Evolutionary conservation across 306 rosid genomes (phyloP), one percentile per base, ranked within the genome.

Genomic region (Cajanus cajan): DNA sequence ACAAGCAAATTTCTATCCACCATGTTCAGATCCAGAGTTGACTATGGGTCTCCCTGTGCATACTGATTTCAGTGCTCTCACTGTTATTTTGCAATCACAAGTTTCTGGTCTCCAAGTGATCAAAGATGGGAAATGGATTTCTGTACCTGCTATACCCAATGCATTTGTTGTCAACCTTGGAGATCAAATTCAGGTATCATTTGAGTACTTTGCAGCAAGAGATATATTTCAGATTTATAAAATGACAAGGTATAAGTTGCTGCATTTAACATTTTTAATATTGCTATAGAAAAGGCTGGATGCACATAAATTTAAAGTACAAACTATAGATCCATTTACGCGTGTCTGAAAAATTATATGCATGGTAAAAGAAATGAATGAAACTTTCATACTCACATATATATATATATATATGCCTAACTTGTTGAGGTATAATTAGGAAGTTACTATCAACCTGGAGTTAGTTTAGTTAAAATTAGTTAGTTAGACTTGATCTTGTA

Each of bases 151-250:
- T 43, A 40, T 80, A 68, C 79, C 88, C 43, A 76, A 51, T 64
- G 87, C 91, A 7, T 77, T 84, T 73, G 85, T 90, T 0, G 68
- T 88, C 79, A 88, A 90, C 57, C 1, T 88, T 4, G 90, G 87
- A 14, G 94, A 88, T 77, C 93, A 87, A 82, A 71, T 89, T 24
- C 87, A 87, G 89, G 90, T 89, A 67, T 6, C 1, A 51, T 0
- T 51, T 6, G 0, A 12, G 9, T 36, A 7, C 5, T 28, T 1
- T 57, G 36, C 21, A 13, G 18, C 19, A 6, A 28, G 67, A 28
- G 25, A 13, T 59, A 14, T 61, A 6, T 61, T 14, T 61, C 19
- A 28, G 39, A 18, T 59, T 59, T 59, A 57, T 57, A 57, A 2
- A 13, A 24, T 11, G 19, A 59, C 5, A 21, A 55, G 10, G 34